Percentiles rank a stretch among this genome's conserved stretches.
Evolutionary conservation across 1,284 basidiomycete species (phyloP).

Genomic region (Puccinia novopanici): DNA sequence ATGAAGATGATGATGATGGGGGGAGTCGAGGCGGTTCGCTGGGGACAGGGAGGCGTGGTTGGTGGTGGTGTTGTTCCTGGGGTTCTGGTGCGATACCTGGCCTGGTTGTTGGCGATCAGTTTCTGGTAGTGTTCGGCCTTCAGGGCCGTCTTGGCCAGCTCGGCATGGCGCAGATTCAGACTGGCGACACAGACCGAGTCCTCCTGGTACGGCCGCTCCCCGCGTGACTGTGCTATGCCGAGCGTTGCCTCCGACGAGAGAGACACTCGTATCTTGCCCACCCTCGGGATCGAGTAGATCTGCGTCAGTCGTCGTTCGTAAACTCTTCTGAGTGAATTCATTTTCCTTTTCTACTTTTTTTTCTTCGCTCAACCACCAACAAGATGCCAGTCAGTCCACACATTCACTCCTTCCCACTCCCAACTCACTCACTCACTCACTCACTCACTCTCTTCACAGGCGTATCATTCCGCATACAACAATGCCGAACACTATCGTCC

Average conservation of each 20-base stretch:
- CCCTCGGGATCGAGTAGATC: conserved; percentile 20
- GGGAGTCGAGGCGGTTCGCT: too few relatives aligned
- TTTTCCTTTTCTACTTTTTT: neutral
- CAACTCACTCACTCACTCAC: neutral
- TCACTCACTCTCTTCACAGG: conserved; percentile 63
- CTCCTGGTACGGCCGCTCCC: conserved; percentile 40
- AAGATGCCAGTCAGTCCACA: neutral
- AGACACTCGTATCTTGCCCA: neutral
- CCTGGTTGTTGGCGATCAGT: neutral
- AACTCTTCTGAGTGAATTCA: too few relatives aligned
- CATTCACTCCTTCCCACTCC: neutral
- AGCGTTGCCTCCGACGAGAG: neutral
- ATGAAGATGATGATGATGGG: neutral
- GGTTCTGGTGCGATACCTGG: neutral
- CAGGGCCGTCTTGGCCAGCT: neutral
- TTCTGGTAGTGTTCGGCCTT: neutral
- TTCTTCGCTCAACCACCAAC: neutral
- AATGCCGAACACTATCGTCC: conserved; percentile 77
- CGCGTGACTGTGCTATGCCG: conserved; percentile 35
- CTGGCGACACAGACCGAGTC: conserved; percentile 16
- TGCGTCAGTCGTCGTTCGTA: neutral
- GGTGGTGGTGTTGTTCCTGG: neutral
- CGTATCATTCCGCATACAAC: conserved; percentile 94
- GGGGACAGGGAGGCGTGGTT: too few relatives aligned
- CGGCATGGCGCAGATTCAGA: neutral